A percentile compares a stretch with the other conserved stretches of the same genome.
Evolutionary conservation across 2,329 filamentous ascomycete species (phyloP).

Genomic region (Aspergillus ochraceoroseus): DNA sequence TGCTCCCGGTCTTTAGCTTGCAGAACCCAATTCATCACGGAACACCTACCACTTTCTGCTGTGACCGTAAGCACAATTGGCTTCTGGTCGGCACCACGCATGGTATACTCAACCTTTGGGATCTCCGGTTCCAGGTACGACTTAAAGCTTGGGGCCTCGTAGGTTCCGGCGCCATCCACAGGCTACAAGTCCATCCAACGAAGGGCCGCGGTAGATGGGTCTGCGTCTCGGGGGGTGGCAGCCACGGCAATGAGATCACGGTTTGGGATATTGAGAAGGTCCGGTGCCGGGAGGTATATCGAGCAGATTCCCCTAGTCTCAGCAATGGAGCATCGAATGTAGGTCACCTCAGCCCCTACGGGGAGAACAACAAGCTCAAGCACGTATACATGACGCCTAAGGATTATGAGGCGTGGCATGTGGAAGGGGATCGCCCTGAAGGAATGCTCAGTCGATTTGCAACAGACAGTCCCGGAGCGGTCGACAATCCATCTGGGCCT

Average conservation of each 20-base stretch:
- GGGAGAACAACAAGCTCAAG: slow-evolving; percentile 30
- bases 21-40: slow-evolving; percentile 89
- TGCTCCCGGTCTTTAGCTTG: slow-evolving; percentile 73
- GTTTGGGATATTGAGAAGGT: slow-evolving; percentile 94
- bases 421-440: slow-evolving; percentile 84
- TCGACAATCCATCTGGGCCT: slow-evolving; percentile 49
- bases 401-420: slow-evolving; percentile 75
- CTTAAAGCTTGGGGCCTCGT: slow-evolving; percentile 84
- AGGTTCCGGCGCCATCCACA: slow-evolving; percentile 72
- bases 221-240: slow-evolving; percentile 82
- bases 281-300: slow-evolving; percentile 82
- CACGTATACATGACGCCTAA: slow-evolving; percentile 38
- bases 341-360: too few relatives aligned
- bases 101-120: slow-evolving; percentile 90
- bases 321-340: slow-evolving; percentile 28
- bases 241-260: slow-evolving; percentile 74
- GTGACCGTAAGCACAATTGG: slow-evolving; percentile 85
- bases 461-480: slow-evolving; percentile 48
- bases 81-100: slow-evolving; percentile 86
- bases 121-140: slow-evolving; percentile 86
- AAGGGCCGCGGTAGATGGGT: slow-evolving; percentile 78
- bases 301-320: slow-evolving; percentile 46
- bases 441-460: slow-evolving; percentile 83
- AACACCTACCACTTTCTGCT: slow-evolving; percentile 82
- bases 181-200: slow-evolving; percentile 71